These are phyloP conservation scores for Byssochlamys sp. DNA, from an alignment of 2,329 filamentous ascomycete species.

Conservation along the genomic window DNA sequence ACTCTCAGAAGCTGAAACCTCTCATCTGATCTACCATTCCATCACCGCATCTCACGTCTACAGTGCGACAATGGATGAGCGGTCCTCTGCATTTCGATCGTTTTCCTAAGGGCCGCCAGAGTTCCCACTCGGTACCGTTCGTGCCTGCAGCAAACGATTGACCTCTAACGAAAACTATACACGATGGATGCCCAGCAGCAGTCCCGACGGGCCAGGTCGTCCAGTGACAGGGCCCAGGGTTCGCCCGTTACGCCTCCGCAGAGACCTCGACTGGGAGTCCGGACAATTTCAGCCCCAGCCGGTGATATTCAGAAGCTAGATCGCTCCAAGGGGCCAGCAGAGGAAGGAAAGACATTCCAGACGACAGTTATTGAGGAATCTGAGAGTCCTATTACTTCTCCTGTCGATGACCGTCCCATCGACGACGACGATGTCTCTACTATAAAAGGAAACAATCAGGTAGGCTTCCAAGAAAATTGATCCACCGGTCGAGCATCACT, in stretches of 20 bases:
- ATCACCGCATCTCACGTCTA: not conserved
- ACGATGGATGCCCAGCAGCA: constrained; percentile 14
- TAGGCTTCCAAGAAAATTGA: constrained; percentile 10
- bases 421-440: constrained; percentile 6
- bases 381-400: constrained; percentile 10
- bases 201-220: constrained; percentile 20
- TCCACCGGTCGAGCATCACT: not conserved
- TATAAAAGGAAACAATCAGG: constrained; percentile 15
- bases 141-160: constrained; percentile 2
- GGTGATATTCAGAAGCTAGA: constrained; percentile 21
- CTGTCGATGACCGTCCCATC: constrained; percentile 6
- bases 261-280: constrained; percentile 22
- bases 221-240: constrained; percentile 22
- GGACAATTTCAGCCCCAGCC: constrained; percentile 27
- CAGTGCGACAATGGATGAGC: constrained; percentile 25
- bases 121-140: constrained; percentile 11
- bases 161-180: not conserved
- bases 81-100: constrained; percentile 16
- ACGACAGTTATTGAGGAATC: constrained; percentile 23
- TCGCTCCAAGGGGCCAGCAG: constrained; percentile 12
- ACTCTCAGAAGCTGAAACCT: not conserved
- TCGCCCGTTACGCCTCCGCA: constrained; percentile 14
- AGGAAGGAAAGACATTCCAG: constrained; percentile 10
- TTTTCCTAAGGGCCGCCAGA: constrained; percentile 19
- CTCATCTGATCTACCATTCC: not conserved